A percentile compares a stretch with the other conserved stretches of the same genome.
phyloP scores from a whole-genome alignment of 163 green algal genomes.

The Scenedesmus sp. region DNA sequence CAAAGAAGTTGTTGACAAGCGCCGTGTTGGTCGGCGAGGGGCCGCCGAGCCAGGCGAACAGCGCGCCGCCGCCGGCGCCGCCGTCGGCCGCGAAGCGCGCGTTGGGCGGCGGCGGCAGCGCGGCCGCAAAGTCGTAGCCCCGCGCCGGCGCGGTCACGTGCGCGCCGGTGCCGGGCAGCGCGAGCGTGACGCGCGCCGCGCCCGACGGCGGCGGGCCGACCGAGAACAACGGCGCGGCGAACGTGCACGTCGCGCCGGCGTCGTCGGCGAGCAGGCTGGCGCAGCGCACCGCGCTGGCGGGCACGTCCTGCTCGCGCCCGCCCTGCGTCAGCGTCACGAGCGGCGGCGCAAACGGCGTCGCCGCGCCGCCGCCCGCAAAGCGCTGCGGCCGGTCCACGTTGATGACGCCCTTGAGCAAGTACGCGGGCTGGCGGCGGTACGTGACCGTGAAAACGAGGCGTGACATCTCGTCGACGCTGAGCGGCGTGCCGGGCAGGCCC shows the following conservation, averaged over 20 bases:
- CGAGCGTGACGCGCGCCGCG: constrained; percentile 7
- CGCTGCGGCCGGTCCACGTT: too few relatives aligned
- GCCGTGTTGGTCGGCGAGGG: background rate
- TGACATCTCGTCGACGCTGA: constrained; percentile 8
- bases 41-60: background rate
- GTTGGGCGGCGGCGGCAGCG: background rate
- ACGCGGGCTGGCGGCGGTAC: constrained; percentile 13
- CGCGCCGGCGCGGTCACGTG: constrained; percentile 1
- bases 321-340: background rate
- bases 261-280: background rate
- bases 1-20: constrained; percentile 41
- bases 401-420: constrained; percentile 20
- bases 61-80: background rate
- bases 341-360: background rate
- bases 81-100: background rate
- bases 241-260: background rate
- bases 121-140: constrained; percentile 17
- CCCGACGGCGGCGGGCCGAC: constrained; percentile 8
- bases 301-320: background rate
- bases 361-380: background rate
- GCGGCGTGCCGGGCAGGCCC: constrained; percentile 20
- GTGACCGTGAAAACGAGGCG: constrained; percentile 22
- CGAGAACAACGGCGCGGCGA: constrained; percentile 12
- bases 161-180: background rate
- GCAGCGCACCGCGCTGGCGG: background rate